Evolutionary conservation across 2,329 filamentous ascomycete species (phyloP).

Genomic region (Fusarium chlamydosporum): DNA sequence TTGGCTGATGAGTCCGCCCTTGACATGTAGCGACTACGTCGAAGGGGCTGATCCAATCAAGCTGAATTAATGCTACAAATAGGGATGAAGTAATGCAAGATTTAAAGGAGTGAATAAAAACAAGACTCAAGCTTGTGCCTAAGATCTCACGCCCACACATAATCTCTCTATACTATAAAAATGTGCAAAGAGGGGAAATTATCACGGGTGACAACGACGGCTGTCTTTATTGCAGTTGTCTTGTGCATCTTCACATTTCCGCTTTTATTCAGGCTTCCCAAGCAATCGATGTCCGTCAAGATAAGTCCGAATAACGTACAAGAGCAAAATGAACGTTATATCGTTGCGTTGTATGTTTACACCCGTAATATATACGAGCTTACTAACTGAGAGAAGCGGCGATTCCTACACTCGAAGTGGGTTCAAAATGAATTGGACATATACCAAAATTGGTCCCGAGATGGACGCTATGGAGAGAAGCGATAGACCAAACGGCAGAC

Average conservation of each 20-base stretch:
- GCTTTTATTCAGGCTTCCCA: background rate
- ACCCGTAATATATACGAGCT: rapidly evolving
- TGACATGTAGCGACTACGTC: too few relatives aligned
- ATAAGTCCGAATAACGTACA: background rate
- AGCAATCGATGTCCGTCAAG: background rate
- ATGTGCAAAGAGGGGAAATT: background rate
- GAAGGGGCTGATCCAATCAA: too few relatives aligned
- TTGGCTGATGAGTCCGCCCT: too few relatives aligned
- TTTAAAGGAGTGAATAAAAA: too few relatives aligned
- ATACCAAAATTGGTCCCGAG: background rate
- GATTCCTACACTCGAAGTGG: constrained; percentile 4
- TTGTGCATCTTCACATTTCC: background rate
- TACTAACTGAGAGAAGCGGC: background rate
- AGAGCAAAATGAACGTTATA: background rate
- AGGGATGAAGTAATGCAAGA: too few relatives aligned
- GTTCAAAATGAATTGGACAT: constrained; percentile 3
- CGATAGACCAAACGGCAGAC: background rate
- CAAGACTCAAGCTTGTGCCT: too few relatives aligned
- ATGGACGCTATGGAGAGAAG: constrained; percentile 1
- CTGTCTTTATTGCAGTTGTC: background rate
- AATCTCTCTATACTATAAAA: background rate
- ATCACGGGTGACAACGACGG: background rate
- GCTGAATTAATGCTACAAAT: too few relatives aligned
- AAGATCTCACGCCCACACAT: background rate
- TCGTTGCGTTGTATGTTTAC: background rate